These are phyloP conservation scores for Colletotrichum cuscutae DNA, from an alignment of 2,329 filamentous ascomycete genomes.

Conservation along the genomic window DNA sequence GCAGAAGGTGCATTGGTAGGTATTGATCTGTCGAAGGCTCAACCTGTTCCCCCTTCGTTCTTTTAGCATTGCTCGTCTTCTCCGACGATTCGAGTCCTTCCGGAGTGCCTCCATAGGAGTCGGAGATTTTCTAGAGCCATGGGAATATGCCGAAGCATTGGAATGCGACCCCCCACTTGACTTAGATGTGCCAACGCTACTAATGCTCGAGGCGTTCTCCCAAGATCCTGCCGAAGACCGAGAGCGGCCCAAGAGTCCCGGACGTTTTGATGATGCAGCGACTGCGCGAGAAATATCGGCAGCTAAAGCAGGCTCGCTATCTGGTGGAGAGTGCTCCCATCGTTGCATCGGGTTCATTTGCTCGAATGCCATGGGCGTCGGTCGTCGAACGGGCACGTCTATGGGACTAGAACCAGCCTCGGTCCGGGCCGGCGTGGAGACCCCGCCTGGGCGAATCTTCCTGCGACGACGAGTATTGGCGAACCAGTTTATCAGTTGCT, in stretches of 20 bases:
- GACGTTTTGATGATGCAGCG: constrained; percentile 28
- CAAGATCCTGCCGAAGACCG: constrained; percentile 41
- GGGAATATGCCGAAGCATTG: constrained; percentile 43
- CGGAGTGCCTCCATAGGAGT: constrained; percentile 17
- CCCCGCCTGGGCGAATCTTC: constrained; percentile 63
- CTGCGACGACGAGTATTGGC: constrained; percentile 74
- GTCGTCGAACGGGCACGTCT: constrained; percentile 61
- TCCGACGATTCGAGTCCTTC: background rate
- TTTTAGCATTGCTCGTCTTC: constrained; percentile 13
- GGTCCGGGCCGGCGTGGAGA: constrained; percentile 60
- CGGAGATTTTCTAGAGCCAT: constrained; percentile 40
- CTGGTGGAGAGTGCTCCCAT: constrained; percentile 37
- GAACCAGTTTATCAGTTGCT: constrained; percentile 77
- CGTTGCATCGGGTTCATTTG: constrained; percentile 35
- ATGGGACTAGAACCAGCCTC: constrained; percentile 51
- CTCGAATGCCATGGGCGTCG: constrained; percentile 47
- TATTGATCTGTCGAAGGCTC: constrained; percentile 8
- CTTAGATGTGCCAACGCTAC: constrained; percentile 26
- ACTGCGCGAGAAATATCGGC: constrained; percentile 38
- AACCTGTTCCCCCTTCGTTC: background rate
- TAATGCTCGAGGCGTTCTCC: constrained; percentile 20
- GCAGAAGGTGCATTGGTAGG: constrained; percentile 58
- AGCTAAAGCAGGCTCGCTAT: constrained; percentile 38
- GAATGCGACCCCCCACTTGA: constrained; percentile 28
- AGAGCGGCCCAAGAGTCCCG: constrained; percentile 1